Conservation (phyloP, 306 rosid species). For the Fragaria vesca region DNA sequence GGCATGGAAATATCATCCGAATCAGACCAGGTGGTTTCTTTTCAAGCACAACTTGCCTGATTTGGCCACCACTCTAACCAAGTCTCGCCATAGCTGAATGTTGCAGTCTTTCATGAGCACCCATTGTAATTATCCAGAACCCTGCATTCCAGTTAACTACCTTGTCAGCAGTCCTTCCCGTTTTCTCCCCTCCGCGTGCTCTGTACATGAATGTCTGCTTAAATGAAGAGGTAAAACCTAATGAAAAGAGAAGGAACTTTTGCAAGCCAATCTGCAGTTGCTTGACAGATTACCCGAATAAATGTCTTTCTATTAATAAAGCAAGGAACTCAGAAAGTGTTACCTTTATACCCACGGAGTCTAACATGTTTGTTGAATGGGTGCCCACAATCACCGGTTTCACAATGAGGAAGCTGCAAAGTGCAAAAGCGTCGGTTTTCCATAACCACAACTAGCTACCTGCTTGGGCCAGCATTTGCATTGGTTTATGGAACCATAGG, state of each 20-base stretch:
- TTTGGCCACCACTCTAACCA: neutral
- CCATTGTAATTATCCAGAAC: neutral
- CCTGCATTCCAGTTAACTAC: neutral
- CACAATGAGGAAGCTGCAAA: neutral
- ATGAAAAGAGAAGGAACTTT: neutral
- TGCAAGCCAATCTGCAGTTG: neutral
- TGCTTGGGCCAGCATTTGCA: constrained; percentile 19
- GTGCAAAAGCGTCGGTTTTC: neutral
- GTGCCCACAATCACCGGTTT: neutral
- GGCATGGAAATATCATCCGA: neutral
- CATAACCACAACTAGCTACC: neutral
- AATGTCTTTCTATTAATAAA: neutral
- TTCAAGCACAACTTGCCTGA: neutral
- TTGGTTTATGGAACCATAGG: neutral
- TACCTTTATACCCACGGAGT: neutral
- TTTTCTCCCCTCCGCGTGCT: neutral
- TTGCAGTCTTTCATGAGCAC: neutral
- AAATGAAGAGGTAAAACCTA: neutral
- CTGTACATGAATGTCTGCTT: neutral
- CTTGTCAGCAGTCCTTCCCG: neutral
- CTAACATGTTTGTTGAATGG: neutral
- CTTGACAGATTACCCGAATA: neutral
- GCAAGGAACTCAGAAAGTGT: neutral
- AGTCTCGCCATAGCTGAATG: neutral
- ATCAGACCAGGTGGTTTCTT: neutral